A percentile compares a stretch with the other conserved stretches of the same genome.
These are phyloP conservation scores for Agaricus subrufescens DNA, from an alignment of 768 basidiomycete genomes.

Conservation along the genomic window DNA sequence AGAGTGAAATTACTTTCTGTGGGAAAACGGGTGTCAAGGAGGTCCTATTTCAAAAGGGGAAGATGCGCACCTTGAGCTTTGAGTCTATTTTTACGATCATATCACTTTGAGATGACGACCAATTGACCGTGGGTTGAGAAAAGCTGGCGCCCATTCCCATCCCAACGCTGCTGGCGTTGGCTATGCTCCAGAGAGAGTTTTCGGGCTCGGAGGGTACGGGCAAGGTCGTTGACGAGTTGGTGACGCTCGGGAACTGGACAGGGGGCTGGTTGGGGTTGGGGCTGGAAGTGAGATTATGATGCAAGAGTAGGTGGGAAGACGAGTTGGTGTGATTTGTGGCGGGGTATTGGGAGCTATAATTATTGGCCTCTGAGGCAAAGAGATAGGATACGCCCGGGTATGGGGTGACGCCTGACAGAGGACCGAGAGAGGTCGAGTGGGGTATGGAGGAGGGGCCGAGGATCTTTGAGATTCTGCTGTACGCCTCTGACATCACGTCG, in stretches of 20 bases:
- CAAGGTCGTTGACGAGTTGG: conserved; percentile 3
- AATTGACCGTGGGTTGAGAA: conserved; percentile 45
- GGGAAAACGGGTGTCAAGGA: not conserved
- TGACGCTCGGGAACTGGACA: conserved; percentile 6
- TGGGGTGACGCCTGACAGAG: conserved; percentile 68
- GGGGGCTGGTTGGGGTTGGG: conserved; percentile 33
- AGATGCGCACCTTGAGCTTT: conserved; percentile 68
- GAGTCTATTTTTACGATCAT: conserved; percentile 76
- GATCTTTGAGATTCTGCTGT: conserved; percentile 80
- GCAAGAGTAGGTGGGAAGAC: conserved; percentile 11
- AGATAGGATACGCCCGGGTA: conserved; percentile 83
- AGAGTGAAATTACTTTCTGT: conserved; percentile 77
- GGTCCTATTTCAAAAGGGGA: not conserved
- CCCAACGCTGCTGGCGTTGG: conserved; percentile 36
- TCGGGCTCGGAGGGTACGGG: conserved; percentile 12
- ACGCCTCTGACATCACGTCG: conserved; percentile 85
- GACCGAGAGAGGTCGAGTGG: conserved; percentile 66
- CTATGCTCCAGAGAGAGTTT: conserved; percentile 71
- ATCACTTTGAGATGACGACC: conserved; percentile 64
- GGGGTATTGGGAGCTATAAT: conserved; percentile 7
- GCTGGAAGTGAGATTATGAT: conserved; percentile 22
- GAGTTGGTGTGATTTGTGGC: conserved; percentile 7
- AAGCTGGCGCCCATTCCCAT: conserved; percentile 15
- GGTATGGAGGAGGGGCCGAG: conserved; percentile 80
- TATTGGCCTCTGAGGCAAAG: conserved; percentile 42